Percentiles rank a stretch among this genome's conserved stretches.
These are phyloP conservation scores for Helicostylum pulchrum DNA, from an alignment of 192 early-diverging fungal genomes.

Conservation along the genomic window DNA sequence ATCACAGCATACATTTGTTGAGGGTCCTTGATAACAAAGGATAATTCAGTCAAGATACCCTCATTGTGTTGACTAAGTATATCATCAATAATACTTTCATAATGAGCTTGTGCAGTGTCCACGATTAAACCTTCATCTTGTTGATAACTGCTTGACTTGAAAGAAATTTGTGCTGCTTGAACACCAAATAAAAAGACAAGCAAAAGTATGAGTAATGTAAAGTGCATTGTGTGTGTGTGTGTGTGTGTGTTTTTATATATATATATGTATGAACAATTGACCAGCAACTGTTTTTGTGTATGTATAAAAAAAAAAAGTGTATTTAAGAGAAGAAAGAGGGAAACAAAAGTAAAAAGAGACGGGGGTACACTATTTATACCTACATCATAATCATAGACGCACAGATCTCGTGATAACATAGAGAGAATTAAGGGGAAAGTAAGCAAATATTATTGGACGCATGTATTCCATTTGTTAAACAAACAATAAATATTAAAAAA, in stretches of 20 bases:
- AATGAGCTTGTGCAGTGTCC: constrained; percentile 7
- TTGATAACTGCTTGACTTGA: neutral
- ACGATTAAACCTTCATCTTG: neutral
- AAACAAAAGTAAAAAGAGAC: neutral
- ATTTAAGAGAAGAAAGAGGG: neutral
- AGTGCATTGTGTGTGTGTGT: neutral
- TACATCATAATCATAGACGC: constrained; percentile 2
- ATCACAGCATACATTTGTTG: neutral
- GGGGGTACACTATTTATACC: neutral
- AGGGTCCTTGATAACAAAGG: neutral
- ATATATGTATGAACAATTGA: neutral
- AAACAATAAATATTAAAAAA: no score
- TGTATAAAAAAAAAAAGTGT: neutral
- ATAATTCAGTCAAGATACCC: constrained; percentile 1
- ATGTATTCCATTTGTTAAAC: no score
- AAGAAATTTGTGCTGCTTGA: neutral
- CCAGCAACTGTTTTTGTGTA: constrained; percentile 5
- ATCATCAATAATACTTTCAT: constrained; percentile 9
- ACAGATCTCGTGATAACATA: constrained; percentile 6
- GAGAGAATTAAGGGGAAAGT: neutral
- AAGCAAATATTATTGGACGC: neutral
- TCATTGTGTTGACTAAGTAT: constrained; percentile 11
- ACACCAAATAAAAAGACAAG: neutral
- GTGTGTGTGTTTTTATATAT: neutral
- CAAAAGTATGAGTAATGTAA: neutral